Evolutionary conservation across 2,329 filamentous ascomycete genomes (phyloP).

Genomic region (Fusarium burgessii): DNA sequence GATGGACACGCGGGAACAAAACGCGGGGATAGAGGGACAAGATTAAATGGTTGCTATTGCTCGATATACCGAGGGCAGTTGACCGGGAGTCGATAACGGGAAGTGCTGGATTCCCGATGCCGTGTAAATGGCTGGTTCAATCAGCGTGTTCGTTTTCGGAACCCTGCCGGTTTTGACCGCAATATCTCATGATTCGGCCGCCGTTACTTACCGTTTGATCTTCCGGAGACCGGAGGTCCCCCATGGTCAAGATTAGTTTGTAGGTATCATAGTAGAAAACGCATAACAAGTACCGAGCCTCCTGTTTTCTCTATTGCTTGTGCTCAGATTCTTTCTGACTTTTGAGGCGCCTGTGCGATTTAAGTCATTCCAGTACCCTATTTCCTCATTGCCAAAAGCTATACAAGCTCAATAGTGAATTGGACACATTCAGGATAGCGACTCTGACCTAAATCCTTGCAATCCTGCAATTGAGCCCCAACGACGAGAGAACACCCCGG

Average conservation of each 20-base stretch:
- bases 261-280: background rate
- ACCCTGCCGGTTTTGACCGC: constrained; percentile 23
- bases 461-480: constrained; percentile 20
- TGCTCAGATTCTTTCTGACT: background rate
- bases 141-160: constrained; percentile 46
- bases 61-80: constrained; percentile 28
- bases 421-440: background rate
- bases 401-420: background rate
- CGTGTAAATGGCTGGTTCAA: background rate
- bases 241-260: background rate
- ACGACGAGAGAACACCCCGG: constrained; percentile 15
- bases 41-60: constrained; percentile 19
- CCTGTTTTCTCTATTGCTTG: background rate
- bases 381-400: background rate
- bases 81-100: constrained; percentile 24
- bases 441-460: constrained; percentile 14
- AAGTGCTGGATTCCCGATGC: constrained; percentile 2
- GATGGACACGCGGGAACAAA: background rate
- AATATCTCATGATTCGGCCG: constrained; percentile 34
- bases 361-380: background rate
- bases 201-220: constrained; percentile 14
- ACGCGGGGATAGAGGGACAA: constrained; percentile 1
- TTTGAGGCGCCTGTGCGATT: background rate
- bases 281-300: constrained; percentile 5
- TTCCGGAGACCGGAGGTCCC: constrained; percentile 10